These are phyloP conservation scores for Colletotrichum horii DNA, from an alignment of 2,329 filamentous ascomycete genomes.

Conservation along the genomic window DNA sequence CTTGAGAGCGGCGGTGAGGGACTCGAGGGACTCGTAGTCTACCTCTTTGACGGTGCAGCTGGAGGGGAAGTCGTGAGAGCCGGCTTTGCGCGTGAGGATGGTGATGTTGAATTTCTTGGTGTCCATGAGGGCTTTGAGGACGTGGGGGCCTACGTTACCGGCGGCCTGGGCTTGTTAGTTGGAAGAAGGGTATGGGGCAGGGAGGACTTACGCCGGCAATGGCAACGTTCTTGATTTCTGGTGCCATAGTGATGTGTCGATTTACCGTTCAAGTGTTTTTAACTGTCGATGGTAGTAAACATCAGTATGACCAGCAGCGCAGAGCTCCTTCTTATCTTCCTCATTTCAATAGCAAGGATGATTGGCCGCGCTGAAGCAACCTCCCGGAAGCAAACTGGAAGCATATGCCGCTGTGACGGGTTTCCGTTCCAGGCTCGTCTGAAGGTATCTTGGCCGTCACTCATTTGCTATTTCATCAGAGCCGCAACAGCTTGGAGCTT, in stretches of 20 bases:
- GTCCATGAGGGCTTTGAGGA: slow-evolving; percentile 34
- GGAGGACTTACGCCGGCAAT: slow-evolving; percentile 35
- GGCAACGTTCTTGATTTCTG: slow-evolving; percentile 39
- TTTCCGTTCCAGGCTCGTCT: slow-evolving; percentile 11
- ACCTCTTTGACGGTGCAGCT: slow-evolving; percentile 48
- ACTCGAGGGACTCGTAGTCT: slow-evolving; percentile 52
- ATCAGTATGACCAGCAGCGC: not conserved
- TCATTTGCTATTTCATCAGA: not conserved
- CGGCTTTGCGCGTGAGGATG: slow-evolving; percentile 56
- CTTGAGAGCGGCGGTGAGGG: slow-evolving; percentile 55
- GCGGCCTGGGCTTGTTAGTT: slow-evolving; percentile 25
- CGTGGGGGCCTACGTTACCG: slow-evolving; percentile 36
- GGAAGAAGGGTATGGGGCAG: not conserved
- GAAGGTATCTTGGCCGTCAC: not conserved
- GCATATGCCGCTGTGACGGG: not conserved
- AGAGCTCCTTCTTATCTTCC: not conserved
- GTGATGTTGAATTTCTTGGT: slow-evolving; percentile 50
- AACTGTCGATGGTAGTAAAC: not conserved
- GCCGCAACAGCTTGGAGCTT: not conserved
- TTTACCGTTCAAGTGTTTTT: not conserved
- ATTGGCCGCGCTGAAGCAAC: not conserved
- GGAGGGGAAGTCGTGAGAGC: slow-evolving; percentile 35
- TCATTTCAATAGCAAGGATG: not conserved
- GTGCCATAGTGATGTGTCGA: not conserved
- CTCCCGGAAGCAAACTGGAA: not conserved